These are phyloP conservation scores for Ehretia macrophylla DNA, from an alignment of 257 asterid species.

Conservation along the genomic window DNA sequence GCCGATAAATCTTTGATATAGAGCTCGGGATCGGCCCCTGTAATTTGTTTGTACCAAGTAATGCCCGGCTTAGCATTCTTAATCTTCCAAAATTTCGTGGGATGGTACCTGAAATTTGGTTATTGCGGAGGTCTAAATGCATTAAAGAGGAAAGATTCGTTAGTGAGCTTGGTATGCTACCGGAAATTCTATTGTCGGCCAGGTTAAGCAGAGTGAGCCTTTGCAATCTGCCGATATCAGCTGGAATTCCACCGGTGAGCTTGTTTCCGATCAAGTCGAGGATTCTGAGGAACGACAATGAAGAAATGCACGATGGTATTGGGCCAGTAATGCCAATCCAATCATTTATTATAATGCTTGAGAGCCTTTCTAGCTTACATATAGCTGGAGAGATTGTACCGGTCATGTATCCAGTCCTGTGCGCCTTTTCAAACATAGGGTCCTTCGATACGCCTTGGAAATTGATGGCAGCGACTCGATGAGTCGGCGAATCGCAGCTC, in stretches of 20 bases:
- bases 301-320: conserved; percentile 60
- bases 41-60: conserved; percentile 55
- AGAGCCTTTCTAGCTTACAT: conserved; percentile 56
- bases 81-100: conserved; percentile 61
- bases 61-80: conserved; percentile 75
- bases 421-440: conserved; percentile 59
- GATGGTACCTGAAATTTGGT: conserved; percentile 54
- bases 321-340: conserved; percentile 83
- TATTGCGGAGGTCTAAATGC: conserved; percentile 72
- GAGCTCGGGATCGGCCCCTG: conserved; percentile 57
- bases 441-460: conserved; percentile 92
- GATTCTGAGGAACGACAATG: conserved; percentile 54
- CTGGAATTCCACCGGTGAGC: conserved; percentile 64
- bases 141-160: conserved; percentile 49
- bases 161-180: conserved; percentile 57
- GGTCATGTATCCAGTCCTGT: conserved; percentile 80
- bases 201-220: conserved; percentile 73
- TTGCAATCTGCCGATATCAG: conserved; percentile 55
- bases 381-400: conserved; percentile 68
- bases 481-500: conserved; percentile 66
- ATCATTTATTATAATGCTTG: conserved; percentile 73
- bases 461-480: conserved; percentile 74
- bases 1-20: conserved; percentile 60
- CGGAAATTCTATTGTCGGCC: conserved; percentile 69
- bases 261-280: conserved; percentile 73